Conservation (phyloP, 2,329 filamentous ascomycete genomes). For the Exophiala sideris region DNA sequence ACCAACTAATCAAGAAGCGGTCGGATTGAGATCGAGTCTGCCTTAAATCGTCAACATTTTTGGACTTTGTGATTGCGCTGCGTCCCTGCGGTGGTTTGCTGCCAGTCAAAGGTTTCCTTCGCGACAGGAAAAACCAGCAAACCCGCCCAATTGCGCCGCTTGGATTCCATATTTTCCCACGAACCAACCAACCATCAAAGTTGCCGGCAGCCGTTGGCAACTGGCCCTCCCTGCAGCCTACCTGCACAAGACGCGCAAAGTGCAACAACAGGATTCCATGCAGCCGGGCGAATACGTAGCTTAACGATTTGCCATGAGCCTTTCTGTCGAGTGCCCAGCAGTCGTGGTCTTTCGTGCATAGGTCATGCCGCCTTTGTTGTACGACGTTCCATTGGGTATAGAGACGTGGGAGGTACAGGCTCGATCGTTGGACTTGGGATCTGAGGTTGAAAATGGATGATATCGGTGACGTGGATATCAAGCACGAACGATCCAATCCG, state of each 20-base stretch:
- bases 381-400: conserved; percentile 24
- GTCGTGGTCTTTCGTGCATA: conserved; percentile 9
- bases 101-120: conserved; percentile 2
- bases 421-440: conserved; percentile 14
- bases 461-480: conserved; percentile 25
- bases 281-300: conserved; percentile 18
- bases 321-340: conserved; percentile 18
- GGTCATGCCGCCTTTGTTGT: conserved; percentile 24
- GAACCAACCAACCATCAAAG: conserved; percentile 6
- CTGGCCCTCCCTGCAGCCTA: conserved; percentile 6
- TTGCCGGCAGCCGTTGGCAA: conserved; percentile 4
- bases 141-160: conserved; percentile 10
- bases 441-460: conserved; percentile 26
- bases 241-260: conserved; percentile 4
- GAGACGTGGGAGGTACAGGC: conserved; percentile 24
- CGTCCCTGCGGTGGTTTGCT: conserved; percentile 13
- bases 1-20: neutral
- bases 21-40: conserved; percentile 6
- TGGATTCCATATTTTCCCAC: conserved; percentile 12
- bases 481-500: conserved; percentile 23
- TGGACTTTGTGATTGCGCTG: conserved; percentile 12
- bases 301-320: conserved; percentile 22
- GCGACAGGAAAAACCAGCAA: conserved; percentile 6
- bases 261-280: conserved; percentile 18
- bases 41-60: neutral